These are phyloP conservation scores for Colletotrichum caudatum DNA, from an alignment of 2,329 filamentous ascomycete species.

Conservation along the genomic window DNA sequence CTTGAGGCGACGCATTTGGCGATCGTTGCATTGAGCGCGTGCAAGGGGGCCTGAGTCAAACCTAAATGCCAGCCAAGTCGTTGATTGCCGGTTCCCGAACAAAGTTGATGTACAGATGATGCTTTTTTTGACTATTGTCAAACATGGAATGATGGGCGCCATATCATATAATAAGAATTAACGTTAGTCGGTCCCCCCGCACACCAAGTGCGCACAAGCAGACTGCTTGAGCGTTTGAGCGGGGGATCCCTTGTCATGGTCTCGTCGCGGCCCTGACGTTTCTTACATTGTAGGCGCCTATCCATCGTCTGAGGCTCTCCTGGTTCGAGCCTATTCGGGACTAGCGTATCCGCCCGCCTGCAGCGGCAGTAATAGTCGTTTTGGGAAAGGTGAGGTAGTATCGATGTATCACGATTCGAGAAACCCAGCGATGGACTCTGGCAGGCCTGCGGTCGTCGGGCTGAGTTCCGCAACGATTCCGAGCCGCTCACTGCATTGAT, in stretches of 20 bases:
- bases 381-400: background rate
- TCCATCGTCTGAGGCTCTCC: background rate
- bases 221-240: background rate
- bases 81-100: background rate
- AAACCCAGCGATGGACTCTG: too few relatives aligned
- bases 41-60: background rate
- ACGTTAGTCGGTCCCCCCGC: background rate
- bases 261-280: background rate
- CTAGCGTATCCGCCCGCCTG: background rate
- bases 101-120: slow-evolving; percentile 2
- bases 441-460: too few relatives aligned
- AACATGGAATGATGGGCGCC: background rate
- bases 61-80: background rate
- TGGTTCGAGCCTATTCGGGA: background rate
- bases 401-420: background rate
- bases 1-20: background rate
- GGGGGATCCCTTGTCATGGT: background rate
- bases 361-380: background rate
- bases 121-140: background rate
- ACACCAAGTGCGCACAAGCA: too few relatives aligned
- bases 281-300: background rate
- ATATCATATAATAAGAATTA: slow-evolving; percentile 9
- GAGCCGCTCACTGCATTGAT: background rate
- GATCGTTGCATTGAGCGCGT: background rate
- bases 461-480: background rate